These are phyloP conservation scores for Ilyonectria robusta DNA, from an alignment of 2,329 filamentous ascomycete species.

Conservation along the genomic window DNA sequence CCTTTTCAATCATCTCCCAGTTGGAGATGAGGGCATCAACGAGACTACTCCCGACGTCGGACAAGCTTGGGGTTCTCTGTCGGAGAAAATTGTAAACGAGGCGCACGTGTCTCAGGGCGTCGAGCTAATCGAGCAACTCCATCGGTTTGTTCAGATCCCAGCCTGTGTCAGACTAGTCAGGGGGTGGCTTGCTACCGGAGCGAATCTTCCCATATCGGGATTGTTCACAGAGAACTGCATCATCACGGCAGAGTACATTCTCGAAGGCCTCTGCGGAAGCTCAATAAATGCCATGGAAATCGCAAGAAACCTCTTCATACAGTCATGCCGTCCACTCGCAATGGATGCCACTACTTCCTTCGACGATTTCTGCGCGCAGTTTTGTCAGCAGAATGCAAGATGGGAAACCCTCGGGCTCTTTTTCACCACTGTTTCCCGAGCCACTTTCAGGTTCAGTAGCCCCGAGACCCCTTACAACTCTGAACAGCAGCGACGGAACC, in stretches of 20 bases:
- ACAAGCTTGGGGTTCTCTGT: background rate
- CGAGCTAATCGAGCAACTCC: conserved; percentile 12
- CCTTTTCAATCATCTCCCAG: conserved; percentile 33
- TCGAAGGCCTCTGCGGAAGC: background rate
- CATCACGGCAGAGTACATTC: background rate
- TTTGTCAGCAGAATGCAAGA: conserved; percentile 32
- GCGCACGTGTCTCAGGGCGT: conserved; percentile 17
- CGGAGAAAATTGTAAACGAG: background rate
- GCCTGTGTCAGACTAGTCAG: conserved; percentile 14
- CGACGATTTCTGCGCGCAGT: conserved; percentile 32
- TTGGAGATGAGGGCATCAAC: background rate
- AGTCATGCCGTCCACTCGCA: conserved; percentile 19
- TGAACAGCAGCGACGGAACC: conserved; percentile 28
- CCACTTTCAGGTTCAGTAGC: conserved; percentile 36
- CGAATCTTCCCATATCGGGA: conserved; percentile 21
- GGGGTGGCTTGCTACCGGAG: conserved; percentile 4
- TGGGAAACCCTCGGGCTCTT: conserved; percentile 48
- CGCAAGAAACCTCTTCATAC: conserved; percentile 27
- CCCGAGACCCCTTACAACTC: conserved; percentile 29
- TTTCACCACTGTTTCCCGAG: conserved; percentile 41
- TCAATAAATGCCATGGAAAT: conserved; percentile 8
- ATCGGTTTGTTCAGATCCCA: conserved; percentile 4
- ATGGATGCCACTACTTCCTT: conserved; percentile 10
- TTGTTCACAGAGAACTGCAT: conserved; percentile 14
- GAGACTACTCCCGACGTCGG: background rate